Evolutionary conservation across 2,329 filamentous ascomycete genomes (phyloP).

Genomic region (Hypoxylon sp.): DNA sequence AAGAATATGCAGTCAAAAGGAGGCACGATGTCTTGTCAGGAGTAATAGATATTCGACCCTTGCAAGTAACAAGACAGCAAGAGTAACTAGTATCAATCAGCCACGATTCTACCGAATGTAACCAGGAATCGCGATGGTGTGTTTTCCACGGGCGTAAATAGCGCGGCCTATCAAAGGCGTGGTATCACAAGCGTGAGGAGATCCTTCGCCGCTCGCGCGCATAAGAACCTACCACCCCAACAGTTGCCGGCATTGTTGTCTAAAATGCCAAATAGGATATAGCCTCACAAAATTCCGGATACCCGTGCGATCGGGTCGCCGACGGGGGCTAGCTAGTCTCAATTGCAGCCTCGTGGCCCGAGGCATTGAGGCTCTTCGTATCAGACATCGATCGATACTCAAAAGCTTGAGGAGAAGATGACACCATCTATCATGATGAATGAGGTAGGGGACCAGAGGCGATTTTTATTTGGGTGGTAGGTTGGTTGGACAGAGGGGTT

Average conservation of each 20-base stretch:
- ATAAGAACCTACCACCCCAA: slow-evolving; percentile 37
- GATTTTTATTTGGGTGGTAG: slow-evolving; percentile 41
- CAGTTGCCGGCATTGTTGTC: slow-evolving; percentile 28
- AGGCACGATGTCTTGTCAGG: slow-evolving; percentile 30
- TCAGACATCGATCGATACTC: slow-evolving; percentile 19
- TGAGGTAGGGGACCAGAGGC: slow-evolving; percentile 39
- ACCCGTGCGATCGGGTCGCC: slow-evolving; percentile 22
- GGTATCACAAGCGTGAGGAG: slow-evolving; percentile 37
- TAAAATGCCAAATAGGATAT: slow-evolving; percentile 25
- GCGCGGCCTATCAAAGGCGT: slow-evolving; percentile 34
- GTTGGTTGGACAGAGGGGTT: slow-evolving; percentile 35
- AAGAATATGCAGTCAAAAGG: slow-evolving; percentile 34
- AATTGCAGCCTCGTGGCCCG: slow-evolving; percentile 29
- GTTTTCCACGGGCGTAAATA: slow-evolving; percentile 41
- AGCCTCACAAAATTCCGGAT: slow-evolving; percentile 20
- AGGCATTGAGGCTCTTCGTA: slow-evolving; percentile 40
- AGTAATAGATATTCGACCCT: slow-evolving; percentile 12
- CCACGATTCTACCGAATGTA: slow-evolving; percentile 40
- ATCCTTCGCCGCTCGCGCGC: slow-evolving; percentile 43
- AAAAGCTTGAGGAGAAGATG: slow-evolving; percentile 32
- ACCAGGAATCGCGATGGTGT: slow-evolving; percentile 31
- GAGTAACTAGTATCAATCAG: slow-evolving; percentile 30
- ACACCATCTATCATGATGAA: slow-evolving; percentile 38
- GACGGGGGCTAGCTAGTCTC: slow-evolving; percentile 18
- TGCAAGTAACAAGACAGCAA: slow-evolving; percentile 15